Conservation (phyloP, 192 early-diverging fungal species). For the Phycomyces blakesleeanus region DNA sequence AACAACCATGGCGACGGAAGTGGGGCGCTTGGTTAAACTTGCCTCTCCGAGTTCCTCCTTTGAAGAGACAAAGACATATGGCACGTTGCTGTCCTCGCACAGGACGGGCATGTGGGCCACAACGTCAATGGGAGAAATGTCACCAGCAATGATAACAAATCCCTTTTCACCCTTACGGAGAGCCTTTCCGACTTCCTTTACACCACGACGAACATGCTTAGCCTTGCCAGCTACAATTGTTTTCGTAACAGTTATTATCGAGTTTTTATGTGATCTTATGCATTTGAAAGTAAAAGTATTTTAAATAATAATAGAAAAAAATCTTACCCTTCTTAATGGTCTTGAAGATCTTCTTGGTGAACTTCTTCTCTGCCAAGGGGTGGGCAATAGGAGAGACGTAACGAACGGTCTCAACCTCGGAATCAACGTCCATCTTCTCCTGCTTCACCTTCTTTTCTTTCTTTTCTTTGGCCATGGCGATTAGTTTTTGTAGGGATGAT, state of each 20-base stretch:
- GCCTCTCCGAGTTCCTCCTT: slow-evolving; percentile 94
- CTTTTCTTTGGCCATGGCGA: slow-evolving; percentile 40
- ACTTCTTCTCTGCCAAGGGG: slow-evolving; percentile 79
- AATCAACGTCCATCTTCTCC: slow-evolving; percentile 35
- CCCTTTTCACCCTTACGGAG: slow-evolving; percentile 94
- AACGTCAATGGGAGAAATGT: slow-evolving; percentile 96
- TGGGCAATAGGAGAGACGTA: slow-evolving; percentile 70
- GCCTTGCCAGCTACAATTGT: slow-evolving; percentile 68
- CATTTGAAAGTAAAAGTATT: too few relatives aligned
- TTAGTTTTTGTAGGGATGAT: background rate
- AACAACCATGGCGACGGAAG: slow-evolving; percentile 87
- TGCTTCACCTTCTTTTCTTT: slow-evolving; percentile 55
- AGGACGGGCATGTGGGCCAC: slow-evolving; percentile 96
- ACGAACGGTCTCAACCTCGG: slow-evolving; percentile 44
- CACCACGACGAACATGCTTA: slow-evolving; percentile 88
- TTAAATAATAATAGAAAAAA: too few relatives aligned
- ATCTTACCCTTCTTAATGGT: slow-evolving; percentile 83
- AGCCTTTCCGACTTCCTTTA: slow-evolving; percentile 97
- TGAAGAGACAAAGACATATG: slow-evolving; percentile 93
- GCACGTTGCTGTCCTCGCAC: slow-evolving; percentile 94
- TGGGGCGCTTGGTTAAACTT: slow-evolving; percentile 93
- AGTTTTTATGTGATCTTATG: too few relatives aligned
- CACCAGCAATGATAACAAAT: slow-evolving; percentile 91
- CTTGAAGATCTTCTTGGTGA: slow-evolving; percentile 83
- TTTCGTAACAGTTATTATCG: too few relatives aligned